A percentile compares a stretch with the other conserved stretches of the same genome.
These are phyloP conservation scores for Beta vulgaris DNA, from an alignment of 148 eudicot genomes.

Conservation along the genomic window DNA sequence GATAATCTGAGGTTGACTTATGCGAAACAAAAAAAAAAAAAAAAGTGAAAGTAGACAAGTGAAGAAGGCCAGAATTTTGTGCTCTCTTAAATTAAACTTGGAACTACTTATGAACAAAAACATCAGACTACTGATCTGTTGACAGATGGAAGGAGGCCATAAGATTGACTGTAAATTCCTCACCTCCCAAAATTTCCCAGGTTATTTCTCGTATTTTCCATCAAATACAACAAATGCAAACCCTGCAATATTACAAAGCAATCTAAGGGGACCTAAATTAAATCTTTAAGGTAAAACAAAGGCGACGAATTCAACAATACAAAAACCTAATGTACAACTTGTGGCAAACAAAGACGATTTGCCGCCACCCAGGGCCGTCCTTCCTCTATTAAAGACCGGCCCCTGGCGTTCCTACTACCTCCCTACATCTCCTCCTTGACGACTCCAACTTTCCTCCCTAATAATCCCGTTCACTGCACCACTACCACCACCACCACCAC, in stretches of 20 bases:
- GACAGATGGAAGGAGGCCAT: constrained; percentile 13
- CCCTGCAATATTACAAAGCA: constrained; percentile 44
- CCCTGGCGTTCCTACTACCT: constrained; percentile 51
- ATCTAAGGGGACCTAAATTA: constrained; percentile 24
- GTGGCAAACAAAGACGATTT: constrained; percentile 33
- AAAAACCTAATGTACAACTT: constrained; percentile 60
- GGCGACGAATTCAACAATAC: constrained; percentile 38
- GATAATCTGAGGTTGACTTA: no score
- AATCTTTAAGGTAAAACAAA: constrained; percentile 22
- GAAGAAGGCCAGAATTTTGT: not conserved
- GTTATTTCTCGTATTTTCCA: constrained; percentile 44
- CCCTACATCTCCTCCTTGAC: constrained; percentile 50
- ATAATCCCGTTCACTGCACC: constrained; percentile 11
- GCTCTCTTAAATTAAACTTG: not conserved
- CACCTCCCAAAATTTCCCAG: constrained; percentile 34
- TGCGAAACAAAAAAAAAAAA: no score
- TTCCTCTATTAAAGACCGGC: constrained; percentile 22
- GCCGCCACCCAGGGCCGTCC: constrained; percentile 21
- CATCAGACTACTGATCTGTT: not conserved
- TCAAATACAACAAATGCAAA: constrained; percentile 78
- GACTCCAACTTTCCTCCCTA: constrained; percentile 15
- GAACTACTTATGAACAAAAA: not conserved
- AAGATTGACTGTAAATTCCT: constrained; percentile 8
- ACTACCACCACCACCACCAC: constrained; percentile 30
- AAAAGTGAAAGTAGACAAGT: not conserved